These are phyloP conservation scores for Pelargonium citronellum DNA, from an alignment of 441 rosid species.

Conservation along the genomic window DNA sequence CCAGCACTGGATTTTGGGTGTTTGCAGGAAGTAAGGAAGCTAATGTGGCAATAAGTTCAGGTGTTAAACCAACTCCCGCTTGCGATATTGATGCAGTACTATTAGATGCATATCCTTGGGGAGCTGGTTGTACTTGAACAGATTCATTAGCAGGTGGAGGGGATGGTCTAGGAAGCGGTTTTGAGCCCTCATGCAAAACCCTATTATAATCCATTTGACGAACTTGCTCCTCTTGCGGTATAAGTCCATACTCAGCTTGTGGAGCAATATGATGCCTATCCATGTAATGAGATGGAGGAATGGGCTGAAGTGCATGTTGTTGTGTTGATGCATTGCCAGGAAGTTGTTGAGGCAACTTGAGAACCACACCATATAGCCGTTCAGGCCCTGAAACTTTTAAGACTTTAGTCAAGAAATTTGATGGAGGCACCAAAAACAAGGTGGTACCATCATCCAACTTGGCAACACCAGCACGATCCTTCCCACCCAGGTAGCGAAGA, in stretches of 20 bases:
- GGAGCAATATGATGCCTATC: conserved; percentile 38
- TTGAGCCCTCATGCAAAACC: conserved; percentile 44
- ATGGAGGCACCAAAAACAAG: conserved; percentile 86
- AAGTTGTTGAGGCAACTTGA: conserved; percentile 60
- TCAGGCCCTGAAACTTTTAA: conserved; percentile 80
- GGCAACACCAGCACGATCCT: conserved; percentile 94
- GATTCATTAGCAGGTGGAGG: conserved; percentile 34
- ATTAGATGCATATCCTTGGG: conserved; percentile 34
- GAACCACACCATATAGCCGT: conserved; percentile 88
- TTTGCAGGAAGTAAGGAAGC: conserved; percentile 62
- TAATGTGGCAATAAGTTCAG: conserved; percentile 77
- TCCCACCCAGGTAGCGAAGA: conserved; percentile 81
- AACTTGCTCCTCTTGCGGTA: conserved; percentile 38
- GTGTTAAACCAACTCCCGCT: conserved; percentile 62
- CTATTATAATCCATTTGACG: conserved; percentile 39
- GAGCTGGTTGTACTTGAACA: conserved; percentile 28
- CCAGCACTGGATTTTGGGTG: conserved; percentile 39
- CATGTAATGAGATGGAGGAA: conserved; percentile 33
- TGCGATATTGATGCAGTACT: conserved; percentile 35
- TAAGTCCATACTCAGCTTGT: conserved; percentile 34
- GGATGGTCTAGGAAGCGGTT: conserved; percentile 36
- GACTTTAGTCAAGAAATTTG: conserved; percentile 74
- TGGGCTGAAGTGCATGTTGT: conserved; percentile 35
- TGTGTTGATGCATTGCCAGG: conserved; percentile 31
- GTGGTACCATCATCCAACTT: conserved; percentile 88